Base-by-base conservation (phyloP, 202 grass and related monocot species). In the Zoysia matrella region DNA sequence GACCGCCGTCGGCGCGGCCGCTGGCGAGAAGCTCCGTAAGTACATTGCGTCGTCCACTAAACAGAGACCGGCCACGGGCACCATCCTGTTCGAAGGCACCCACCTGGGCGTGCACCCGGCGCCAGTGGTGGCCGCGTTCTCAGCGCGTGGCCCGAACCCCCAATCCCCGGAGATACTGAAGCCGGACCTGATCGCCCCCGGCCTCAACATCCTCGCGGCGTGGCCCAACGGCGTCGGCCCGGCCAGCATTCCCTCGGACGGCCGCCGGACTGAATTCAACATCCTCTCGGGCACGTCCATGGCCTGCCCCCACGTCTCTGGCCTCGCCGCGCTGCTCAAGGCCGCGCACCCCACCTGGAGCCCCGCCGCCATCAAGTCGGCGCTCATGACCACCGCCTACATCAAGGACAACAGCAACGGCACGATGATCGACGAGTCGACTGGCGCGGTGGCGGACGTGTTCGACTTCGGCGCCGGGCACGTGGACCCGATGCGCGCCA, bases 261-360 rank as follows among this genome's bases (percentile, higher is more conserved):
- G 53, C 13, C 88, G 95, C 2, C 88, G 72, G 50, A 92, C 92
- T 0, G 92, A 94, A 30, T 98, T 98, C 85, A 98, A 98, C 82
- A 98, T 98, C 71, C 90, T 98, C 14, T 98, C 95, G 0, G 95
- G 95, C 7, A 98, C 95, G 4, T 94, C 95, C 57, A 98, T 98
- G 95, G 95, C 95, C 2, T 98, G 95, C 84, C 95, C 92, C 39
- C 95, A 98, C 82, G 83, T 98, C 36, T 98, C 95, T 6, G 95
- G 95, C 39, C 92, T 98, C 1, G 92, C 91, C 0, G 92, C 95
- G 4, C 68, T 98, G 77, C 95, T 98, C 9, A 98, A 98, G 84
- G 95, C 92, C 0, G 95, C 95, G 53, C 95, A 94, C 69, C 92
- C 95, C 2, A 65, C 74, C 0, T 98, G 95, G 95, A 88, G 86